Evolutionary conservation across 1,139 yeast genomes (phyloP).

Genomic region (Nakaseomyces bracarensis): DNA sequence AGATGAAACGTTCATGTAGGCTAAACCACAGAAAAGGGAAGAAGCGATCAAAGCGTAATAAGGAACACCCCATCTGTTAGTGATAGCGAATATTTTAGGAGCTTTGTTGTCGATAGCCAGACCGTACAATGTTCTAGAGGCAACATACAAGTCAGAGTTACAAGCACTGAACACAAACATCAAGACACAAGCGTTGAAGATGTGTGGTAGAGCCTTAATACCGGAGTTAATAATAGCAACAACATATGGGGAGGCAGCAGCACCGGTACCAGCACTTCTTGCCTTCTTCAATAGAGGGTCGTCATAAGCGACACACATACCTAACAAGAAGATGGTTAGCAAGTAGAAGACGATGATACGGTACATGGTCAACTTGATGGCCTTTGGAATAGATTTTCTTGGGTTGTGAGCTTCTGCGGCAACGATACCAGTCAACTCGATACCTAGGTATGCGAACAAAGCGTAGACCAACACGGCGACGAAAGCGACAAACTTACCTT

Average conservation of each 20-base stretch:
- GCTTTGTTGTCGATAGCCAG: constrained; percentile 57
- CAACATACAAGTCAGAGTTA: constrained; percentile 64
- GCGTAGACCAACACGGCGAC: constrained; percentile 62
- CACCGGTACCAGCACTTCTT: constrained; percentile 38
- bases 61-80: constrained; percentile 64
- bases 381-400: constrained; percentile 66
- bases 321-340: constrained; percentile 56
- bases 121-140: constrained; percentile 60
- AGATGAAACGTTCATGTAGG: constrained; percentile 53
- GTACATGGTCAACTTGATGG: constrained; percentile 66
- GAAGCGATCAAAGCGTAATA: constrained; percentile 40
- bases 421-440: constrained; percentile 67
- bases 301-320: constrained; percentile 66
- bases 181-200: constrained; percentile 61
- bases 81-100: constrained; percentile 49
- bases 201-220: constrained; percentile 52
- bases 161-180: constrained; percentile 66
- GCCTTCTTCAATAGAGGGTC: constrained; percentile 42
- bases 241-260: constrained; percentile 73
- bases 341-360: constrained; percentile 68
- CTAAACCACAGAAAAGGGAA: constrained; percentile 44
- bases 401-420: constrained; percentile 76
- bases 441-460: constrained; percentile 69
- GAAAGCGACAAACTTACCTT: constrained; percentile 57
- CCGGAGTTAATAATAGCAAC: constrained; percentile 56